Evolutionary conservation across 23 red algal species (phyloP), one percentile per base, ranked within the genome.

Genomic region (Gracilaria domingensis): DNA sequence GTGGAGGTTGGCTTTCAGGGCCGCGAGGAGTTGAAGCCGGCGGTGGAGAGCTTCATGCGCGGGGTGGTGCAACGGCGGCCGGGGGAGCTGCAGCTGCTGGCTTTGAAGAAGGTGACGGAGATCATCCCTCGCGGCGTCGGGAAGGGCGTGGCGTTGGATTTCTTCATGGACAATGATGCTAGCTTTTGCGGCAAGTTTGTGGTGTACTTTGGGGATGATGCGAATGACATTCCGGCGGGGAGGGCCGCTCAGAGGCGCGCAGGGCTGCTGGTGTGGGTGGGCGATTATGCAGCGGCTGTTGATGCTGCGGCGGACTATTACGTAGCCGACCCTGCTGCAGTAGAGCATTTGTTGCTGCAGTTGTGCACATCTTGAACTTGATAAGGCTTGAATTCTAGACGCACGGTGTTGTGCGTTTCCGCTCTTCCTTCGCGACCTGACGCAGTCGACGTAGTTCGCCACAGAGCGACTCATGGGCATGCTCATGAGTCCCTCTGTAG

Each of bases 1-100:
- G 26, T 67, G 26, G 62, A 67, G 33, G 33, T 67, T 67, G 62
- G 62, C 33, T 67, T 67, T 67, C 62, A 67, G 62, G 33, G 33
- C 1, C 12, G 28, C 26, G 62, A 67, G 62, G 8, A 16, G 8
- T 29, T 67, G 28, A 67, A 67, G 17, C 11, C 12, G 62, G 28
- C 12, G 20, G 62, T 67, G 26, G 33, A 67, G 28, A 36, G 8
- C 33, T 67, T 67, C 33, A 30, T 67, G 62, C 28, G 33, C 28
- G 5, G 17, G 8, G 5, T 67, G 28, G 24, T 67, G 33, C n/a
- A 36, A 21, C 28, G 33, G 26, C 62, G 62, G 4, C 62, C 62
- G 51, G 8, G 18, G 8, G 62, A 67, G 26, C 62, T 67, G 24
- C 26, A 12, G 33, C 24, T 67, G 26, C 62, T 67, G 62, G 6